Evolutionary conservation across 1,139 yeast genomes (phyloP), one percentile per base, ranked within the genome.

Genomic region (Debaryomycetaceae sp.): DNA sequence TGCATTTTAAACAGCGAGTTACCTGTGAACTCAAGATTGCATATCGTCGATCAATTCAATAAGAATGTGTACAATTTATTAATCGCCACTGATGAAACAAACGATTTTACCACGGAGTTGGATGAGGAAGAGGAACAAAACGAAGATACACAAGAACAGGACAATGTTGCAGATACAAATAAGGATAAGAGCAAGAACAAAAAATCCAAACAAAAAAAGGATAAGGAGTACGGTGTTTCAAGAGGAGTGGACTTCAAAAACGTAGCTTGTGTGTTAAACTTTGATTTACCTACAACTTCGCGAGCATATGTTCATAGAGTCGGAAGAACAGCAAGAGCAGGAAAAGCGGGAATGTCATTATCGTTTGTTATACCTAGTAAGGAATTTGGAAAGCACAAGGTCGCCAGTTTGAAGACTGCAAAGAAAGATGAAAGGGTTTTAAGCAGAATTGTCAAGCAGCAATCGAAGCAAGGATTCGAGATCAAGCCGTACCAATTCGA

Each of bases 321-420:
- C 36, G 99, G 99, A 38, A 82, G 99, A 70, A 92, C 99, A 2
- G 98, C 98, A 4, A 81, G 99, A 63, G 98, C 96, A 5, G 96
- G 96, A 37, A 88, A 88, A 59, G 75, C 95, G 1, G 99, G 99
- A 43, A 91, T 89, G 80, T 86, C 98, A 0, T 75, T 94, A 44
- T 89, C 98, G 22, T 92, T 92, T 67, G 94, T 92, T 13, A 87
- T 92, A 22, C 89, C 95, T 14, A 66, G 70, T 31, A 85, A 82
- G 44, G 91, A 87, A 55, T 84, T 84, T 65, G 97, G 96, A 29
- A 88, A 87, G 56, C 97, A 92, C 65, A 88, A 83, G 58, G 79
- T 84, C 30, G 91, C 98, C 1, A 71, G 79, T 38, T 72, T 87
- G 47, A 61, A 76, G 29, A 74, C 84, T 15, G 83, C 95, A 9